Evolutionary conservation across 441 rosid species (phyloP).

Genomic region (Flueggea neowawraea): DNA sequence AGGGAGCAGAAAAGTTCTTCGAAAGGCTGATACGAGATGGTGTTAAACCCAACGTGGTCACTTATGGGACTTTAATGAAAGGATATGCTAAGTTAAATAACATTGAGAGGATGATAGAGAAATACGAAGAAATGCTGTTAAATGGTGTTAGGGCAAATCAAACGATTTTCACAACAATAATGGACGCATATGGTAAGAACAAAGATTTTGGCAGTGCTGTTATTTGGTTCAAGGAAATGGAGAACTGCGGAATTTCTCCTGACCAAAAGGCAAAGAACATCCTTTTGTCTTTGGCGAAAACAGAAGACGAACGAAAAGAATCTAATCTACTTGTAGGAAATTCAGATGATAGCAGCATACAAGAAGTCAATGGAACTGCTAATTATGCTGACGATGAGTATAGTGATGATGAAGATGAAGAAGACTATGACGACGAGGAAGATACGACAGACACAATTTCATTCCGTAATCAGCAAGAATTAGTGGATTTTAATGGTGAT

Average conservation of each 20-base stretch:
- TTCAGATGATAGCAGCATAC: background rate
- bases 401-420: slow-evolving; percentile 13
- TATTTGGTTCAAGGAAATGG: slow-evolving; percentile 81
- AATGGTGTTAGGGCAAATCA: slow-evolving; percentile 68
- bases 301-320: slow-evolving; percentile 60
- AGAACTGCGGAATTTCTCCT: slow-evolving; percentile 49
- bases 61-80: slow-evolving; percentile 80
- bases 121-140: slow-evolving; percentile 61
- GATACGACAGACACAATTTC: background rate
- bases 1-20: slow-evolving; percentile 86
- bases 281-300: slow-evolving; percentile 69
- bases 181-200: slow-evolving; percentile 88
- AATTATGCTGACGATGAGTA: slow-evolving; percentile 25
- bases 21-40: slow-evolving; percentile 67
- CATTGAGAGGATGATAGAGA: slow-evolving; percentile 72
- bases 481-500: too few species aligned
- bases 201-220: slow-evolving; percentile 76
- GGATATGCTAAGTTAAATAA: slow-evolving; percentile 72
- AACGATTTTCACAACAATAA: slow-evolving; percentile 76
- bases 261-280: slow-evolving; percentile 94
- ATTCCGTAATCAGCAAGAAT: too few species aligned
- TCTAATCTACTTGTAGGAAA: slow-evolving; percentile 56
- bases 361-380: slow-evolving; percentile 14
- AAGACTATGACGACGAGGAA: slow-evolving; percentile 3
- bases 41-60: slow-evolving; percentile 63